phyloP scores from a whole-genome alignment of 768 basidiomycete genomes.

The Tephrocybe sp. region DNA sequence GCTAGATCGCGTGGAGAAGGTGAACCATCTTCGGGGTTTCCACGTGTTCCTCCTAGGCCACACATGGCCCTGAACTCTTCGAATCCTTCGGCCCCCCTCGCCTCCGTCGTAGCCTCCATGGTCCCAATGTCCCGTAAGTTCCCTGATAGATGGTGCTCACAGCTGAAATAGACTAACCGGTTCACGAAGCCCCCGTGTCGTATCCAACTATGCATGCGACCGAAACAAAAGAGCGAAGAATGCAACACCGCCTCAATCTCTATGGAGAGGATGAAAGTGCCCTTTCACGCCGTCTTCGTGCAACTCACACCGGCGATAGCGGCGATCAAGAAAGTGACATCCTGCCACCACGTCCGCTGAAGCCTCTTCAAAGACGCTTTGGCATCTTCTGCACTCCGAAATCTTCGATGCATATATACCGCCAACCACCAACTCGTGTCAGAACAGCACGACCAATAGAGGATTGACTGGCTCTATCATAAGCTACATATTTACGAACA shows the following conservation, averaged over 20 bases:
- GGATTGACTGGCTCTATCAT: conserved; percentile 6
- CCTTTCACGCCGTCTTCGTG: conserved; percentile 15
- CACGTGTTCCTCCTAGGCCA: not conserved
- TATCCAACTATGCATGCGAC: conserved; percentile 18
- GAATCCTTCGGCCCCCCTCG: conserved; percentile 13
- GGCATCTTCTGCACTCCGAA: conserved; percentile 41
- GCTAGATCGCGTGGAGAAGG: conserved; percentile 24
- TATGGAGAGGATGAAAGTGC: conserved; percentile 19
- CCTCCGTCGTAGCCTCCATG: conserved; percentile 17
- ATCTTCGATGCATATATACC: conserved; percentile 28
- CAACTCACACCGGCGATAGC: conserved; percentile 23
- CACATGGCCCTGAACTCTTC: not conserved
- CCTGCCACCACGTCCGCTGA: conserved; percentile 23
- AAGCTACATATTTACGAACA: not conserved
- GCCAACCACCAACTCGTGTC: conserved; percentile 9
- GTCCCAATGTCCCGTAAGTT: conserved; percentile 38
- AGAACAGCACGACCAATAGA: conserved; percentile 9
- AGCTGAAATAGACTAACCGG: conserved; percentile 9
- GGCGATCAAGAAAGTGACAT: conserved; percentile 32
- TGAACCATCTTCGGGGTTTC: conserved; percentile 1
- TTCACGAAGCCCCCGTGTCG: conserved; percentile 36
- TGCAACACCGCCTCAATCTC: conserved; percentile 9
- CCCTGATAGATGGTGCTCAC: conserved; percentile 2
- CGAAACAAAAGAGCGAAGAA: not conserved
- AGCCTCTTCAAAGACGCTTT: conserved; percentile 31